Conservation (phyloP, 805 yeast genomes). For the Blastobotrys chiropterorum region DNA sequence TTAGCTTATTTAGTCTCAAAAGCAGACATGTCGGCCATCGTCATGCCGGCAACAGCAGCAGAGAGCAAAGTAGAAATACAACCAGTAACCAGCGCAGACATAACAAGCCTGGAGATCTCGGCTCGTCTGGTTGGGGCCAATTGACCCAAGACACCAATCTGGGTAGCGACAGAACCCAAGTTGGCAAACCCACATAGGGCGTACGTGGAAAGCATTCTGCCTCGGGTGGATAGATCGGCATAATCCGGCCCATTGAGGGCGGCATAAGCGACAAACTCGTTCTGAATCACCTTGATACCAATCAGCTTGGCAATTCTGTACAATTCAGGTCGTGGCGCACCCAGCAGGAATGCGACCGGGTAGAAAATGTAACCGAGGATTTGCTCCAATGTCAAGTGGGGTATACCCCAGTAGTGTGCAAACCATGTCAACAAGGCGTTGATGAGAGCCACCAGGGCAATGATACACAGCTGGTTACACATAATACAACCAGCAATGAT, state of each 20-base stretch:
- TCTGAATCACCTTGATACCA: slow-evolving; percentile 54
- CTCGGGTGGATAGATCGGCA: slow-evolving; percentile 43
- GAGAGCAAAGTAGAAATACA: slow-evolving; percentile 47
- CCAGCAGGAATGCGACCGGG: slow-evolving; percentile 55
- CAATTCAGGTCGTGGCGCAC: slow-evolving; percentile 49
- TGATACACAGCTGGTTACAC: slow-evolving; percentile 55
- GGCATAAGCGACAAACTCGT: slow-evolving; percentile 53
- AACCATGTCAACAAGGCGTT: slow-evolving; percentile 55
- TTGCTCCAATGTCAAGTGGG: slow-evolving; percentile 45
- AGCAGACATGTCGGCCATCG: slow-evolving; percentile 40
- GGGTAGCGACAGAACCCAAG: slow-evolving; percentile 56
- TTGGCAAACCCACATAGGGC: slow-evolving; percentile 60
- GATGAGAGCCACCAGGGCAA: slow-evolving; percentile 50
- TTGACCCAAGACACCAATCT: slow-evolving; percentile 53
- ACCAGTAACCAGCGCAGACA: slow-evolving; percentile 48
- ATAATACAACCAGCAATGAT: slow-evolving; percentile 50
- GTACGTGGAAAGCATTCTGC: slow-evolving; percentile 51
- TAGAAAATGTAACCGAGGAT: slow-evolving; percentile 53
- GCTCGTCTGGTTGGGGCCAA: slow-evolving; percentile 46
- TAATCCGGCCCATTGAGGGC: slow-evolving; percentile 36
- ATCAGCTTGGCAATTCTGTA: slow-evolving; percentile 45
- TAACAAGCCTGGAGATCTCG: slow-evolving; percentile 41
- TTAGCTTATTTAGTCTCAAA: not conserved
- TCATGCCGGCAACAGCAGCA: slow-evolving; percentile 60
- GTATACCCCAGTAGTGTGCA: slow-evolving; percentile 57